Evolutionary conservation across 441 rosid species (phyloP), one percentile per base, ranked within the genome.

Genomic region (Syzygium syzygioides): DNA sequence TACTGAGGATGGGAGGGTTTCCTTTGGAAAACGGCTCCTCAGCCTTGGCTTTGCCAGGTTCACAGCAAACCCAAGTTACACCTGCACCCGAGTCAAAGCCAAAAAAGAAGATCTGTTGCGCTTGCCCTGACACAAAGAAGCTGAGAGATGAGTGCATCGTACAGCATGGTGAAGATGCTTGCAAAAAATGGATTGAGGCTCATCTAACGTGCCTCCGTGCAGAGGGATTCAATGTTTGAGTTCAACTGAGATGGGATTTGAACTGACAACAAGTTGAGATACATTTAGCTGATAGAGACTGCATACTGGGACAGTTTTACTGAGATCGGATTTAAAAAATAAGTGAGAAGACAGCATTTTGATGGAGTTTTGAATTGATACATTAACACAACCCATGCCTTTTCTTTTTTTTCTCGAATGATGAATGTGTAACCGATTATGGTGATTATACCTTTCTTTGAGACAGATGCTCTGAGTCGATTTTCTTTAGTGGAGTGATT

Each of bases 111-210:
- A 97, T 97, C 87, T 96, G 99, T 60, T 96, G 99, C 90, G 98
- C 99, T 60, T 96, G 99, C 90, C 99, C 98, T 4, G 98, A 98
- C 14, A 96, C 98, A 5, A 96, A 98, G 93, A 94, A 91, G 93
- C 94, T 96, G 79, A 95, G 99, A 92, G 99, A 98, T 85, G 98
- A 95, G 93, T 96, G 98, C 94, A 94, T 98, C 26, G 97, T 98
- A 60, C 93, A 97, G 91, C 95, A 96, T 60, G 98, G 98, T 88
- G 98, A 98, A 93, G 94, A 94, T 9, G 96, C 98, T 89, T 98
- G 99, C 89, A 91, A 92, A 17, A 97, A 98, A 93, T 97, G 98
- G 98, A 98, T 98, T 11, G 98, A 98, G 83, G 99, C 98, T 94
- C 98, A 98, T 91, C 94, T 91, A 30, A 88, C 83, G 62, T 97